Conservation (phyloP, 2,329 filamentous ascomycete species). For the Aspergillus sp. region DNA sequence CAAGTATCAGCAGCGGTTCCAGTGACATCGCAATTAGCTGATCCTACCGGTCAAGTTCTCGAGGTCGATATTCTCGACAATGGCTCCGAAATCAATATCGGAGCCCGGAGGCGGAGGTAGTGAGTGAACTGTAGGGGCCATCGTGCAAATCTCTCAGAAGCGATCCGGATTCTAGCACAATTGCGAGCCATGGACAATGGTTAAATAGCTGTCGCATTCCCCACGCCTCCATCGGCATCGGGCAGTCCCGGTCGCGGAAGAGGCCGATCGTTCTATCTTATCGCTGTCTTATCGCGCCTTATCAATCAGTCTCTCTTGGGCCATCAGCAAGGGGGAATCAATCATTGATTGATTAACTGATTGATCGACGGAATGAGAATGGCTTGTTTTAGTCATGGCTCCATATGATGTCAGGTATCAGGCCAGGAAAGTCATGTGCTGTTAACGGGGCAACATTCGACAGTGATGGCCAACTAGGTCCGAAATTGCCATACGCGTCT, state of each 20-base stretch:
- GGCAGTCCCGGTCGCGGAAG: neutral
- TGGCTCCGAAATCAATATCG: conserved; percentile 61
- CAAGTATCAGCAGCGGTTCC: conserved; percentile 19
- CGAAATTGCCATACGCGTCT: neutral
- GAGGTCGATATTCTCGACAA: conserved; percentile 60
- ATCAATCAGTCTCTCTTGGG: neutral
- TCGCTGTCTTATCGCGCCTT: neutral
- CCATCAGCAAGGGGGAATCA: neutral
- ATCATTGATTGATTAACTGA: too few species aligned
- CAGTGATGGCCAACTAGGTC: neutral
- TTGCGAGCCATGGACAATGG: neutral
- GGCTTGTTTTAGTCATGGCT: too few species aligned
- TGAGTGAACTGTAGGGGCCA: conserved; percentile 22
- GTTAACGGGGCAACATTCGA: neutral
- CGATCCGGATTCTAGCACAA: neutral
- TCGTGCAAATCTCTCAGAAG: neutral
- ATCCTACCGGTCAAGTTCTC: conserved; percentile 63
- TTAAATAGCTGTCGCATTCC: neutral
- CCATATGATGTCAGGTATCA: too few species aligned
- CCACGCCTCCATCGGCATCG: neutral
- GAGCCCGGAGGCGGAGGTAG: conserved; percentile 32
- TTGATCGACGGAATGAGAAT: too few species aligned
- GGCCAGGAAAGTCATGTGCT: neutral
- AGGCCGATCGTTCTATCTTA: neutral
- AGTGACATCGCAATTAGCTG: too few species aligned